Evolutionary conservation across 208 protist genomes (phyloP), one percentile per base, ranked within the genome.

Genomic region (Leishmania turanica): DNA sequence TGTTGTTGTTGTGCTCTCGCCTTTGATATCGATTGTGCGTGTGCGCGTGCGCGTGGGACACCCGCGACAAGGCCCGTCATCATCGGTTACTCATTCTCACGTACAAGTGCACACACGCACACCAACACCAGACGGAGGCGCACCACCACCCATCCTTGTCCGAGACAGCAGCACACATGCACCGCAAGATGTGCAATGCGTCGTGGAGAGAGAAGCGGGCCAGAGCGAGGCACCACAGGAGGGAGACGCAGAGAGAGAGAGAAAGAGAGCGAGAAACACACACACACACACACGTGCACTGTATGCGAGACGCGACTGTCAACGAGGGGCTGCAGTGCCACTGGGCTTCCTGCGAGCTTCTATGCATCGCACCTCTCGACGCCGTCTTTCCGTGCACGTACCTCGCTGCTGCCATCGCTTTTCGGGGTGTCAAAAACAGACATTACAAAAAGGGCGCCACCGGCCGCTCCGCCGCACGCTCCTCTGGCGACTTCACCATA

Each of bases 401-500:
- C 47, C 51, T 42, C 31, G 69, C 27, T 7, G 27, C 69, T 17
- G 42, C 47, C 17, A n/a, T 53, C 24, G 27, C 24, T 2, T 6
- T 31, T 53, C n/a, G 27, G 45, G 24, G 24, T 9, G 31, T 51
- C 45, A 0, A 5, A 8, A 24, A 31, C 34, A 27, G 51, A 45
- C 13, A 2, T 78, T 91, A 97, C 79, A 97, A 84, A 85, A 89
- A 97, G 51, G 92, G 93, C 13, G 93, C 94, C 17, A 93, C 89
- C 0, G 93, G 94, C 34, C 91, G 88, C 68, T 96, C 93, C 6
- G 92, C 91, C 9, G 86, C 92, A 19, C 91, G 82, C 81, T 97
- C 90, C 66, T 96, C 93, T n/a, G 89, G 84, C 21, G 92, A 85
- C 84, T 94, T 93, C 45, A 96, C 85, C 85, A 98, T 92, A 66